Evolutionary conservation across 1,139 yeast species (phyloP), one percentile per base, ranked within the genome.

Genomic region (Kurtzmaniella natalensis): DNA sequence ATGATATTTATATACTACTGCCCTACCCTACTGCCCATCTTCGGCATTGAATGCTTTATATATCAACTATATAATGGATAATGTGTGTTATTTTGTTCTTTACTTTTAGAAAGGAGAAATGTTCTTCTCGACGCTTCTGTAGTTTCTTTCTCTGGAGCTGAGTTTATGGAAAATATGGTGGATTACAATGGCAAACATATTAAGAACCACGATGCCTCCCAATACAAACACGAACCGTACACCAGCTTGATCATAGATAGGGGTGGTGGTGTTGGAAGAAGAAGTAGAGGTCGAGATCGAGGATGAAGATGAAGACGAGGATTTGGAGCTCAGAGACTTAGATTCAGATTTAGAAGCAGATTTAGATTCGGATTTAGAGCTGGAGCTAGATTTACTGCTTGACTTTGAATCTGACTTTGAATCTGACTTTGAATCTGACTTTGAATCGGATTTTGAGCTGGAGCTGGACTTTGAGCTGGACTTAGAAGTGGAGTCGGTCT

Each of bases 101-200:
- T n/a, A n/a, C n/a, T n/a, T n/a, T n/a, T 50, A 61, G 39, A 60
- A 61, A 4, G 72, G 72, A 14, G 70, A 62, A 20, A 60, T 51
- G 30, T 50, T 56, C 35, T 60, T 64, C 26, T 63, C 68, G 18
- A 65, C 49, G n/a, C 56, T 55, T 34, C 64, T 46, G 40, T 65
- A 65, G 6, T 59, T 46, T 38, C 59, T 59, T 24, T 52, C 57
- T 2, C 57, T 46, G 31, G 55, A 50, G n/a, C 61, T 48, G 7
- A 56, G 44, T 32, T 52, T 49, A 43, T 53, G 47, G 41, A 55
- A 61, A 18, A 64, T 37, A 37, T 65, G 72, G 39, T 64, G 71
- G 28, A 65, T 45, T 21, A 52, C 43, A 25, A 65, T 65, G 23
- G 61, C 66, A 20, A 62, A 19, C 53, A 63, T 49, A 37, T 65